A percentile compares a stretch with the other conserved stretches of the same genome.
phyloP scores from a whole-genome alignment of 2,329 filamentous ascomycete genomes.

The Metarhizium robertsii region DNA sequence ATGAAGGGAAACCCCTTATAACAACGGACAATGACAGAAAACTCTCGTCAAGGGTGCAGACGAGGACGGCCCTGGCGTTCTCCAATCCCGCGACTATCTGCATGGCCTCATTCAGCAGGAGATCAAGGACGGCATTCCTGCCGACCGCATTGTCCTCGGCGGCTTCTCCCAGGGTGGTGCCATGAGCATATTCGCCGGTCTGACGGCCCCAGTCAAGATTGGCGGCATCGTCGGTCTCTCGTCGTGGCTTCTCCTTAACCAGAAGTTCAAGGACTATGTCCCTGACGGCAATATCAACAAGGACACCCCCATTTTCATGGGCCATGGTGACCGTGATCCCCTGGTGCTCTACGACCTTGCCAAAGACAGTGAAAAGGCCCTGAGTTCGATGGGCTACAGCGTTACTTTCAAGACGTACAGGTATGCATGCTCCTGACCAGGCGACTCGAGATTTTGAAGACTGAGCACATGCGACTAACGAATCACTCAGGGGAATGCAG shows the following conservation, averaged over 20 bases:
- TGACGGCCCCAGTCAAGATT: conserved; percentile 62
- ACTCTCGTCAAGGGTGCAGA: conserved; percentile 17
- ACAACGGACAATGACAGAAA: conserved; percentile 24
- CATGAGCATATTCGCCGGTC: conserved; percentile 68
- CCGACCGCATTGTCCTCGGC: conserved; percentile 73
- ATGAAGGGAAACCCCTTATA: background rate
- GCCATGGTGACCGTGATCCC: conserved; percentile 70
- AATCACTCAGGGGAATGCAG: conserved; percentile 46
- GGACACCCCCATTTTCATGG: conserved; percentile 79
- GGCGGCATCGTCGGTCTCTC: conserved; percentile 79
- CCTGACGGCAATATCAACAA: conserved; percentile 37
- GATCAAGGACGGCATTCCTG: conserved; percentile 67
- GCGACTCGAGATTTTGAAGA: background rate
- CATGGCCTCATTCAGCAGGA: conserved; percentile 70
- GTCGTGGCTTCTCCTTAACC: conserved; percentile 63
- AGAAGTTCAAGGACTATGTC: conserved; percentile 30
- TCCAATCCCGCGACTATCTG: conserved; percentile 51
- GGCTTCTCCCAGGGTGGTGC: conserved; percentile 81
- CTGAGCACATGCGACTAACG: conserved; percentile 1
- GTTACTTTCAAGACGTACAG: conserved; percentile 69
- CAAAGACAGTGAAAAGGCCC: conserved; percentile 51
- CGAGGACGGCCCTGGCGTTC: conserved; percentile 65
- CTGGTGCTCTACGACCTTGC: conserved; percentile 65
- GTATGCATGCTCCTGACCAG: conserved; percentile 34
- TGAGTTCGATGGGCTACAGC: conserved; percentile 62